These are phyloP conservation scores for Coelastrella sp. DNA, from an alignment of 139 green algal species.

Conservation along the genomic window DNA sequence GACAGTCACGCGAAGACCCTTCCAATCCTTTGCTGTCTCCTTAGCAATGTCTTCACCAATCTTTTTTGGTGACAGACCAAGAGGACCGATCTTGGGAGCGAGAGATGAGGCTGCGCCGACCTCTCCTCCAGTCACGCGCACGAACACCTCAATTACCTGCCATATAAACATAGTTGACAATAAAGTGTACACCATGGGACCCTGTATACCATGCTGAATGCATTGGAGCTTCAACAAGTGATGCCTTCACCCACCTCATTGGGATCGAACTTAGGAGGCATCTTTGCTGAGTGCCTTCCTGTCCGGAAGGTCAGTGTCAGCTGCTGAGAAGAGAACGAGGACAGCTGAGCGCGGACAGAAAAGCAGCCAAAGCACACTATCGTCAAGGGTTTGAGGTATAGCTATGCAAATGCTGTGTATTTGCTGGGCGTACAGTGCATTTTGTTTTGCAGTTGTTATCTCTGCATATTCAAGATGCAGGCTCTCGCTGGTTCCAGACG, in stretches of 20 bases:
- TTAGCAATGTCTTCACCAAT: conserved; percentile 99
- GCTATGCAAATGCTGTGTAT: not conserved
- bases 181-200: too few species aligned
- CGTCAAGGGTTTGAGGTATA: not conserved
- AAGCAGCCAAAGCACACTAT: not conserved
- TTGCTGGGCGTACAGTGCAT: too few species aligned
- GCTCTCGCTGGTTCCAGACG: not conserved
- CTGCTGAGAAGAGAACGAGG: not conserved
- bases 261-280: conserved; percentile 98
- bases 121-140: conserved; percentile 97
- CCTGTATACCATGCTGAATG: too few species aligned
- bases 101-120: conserved; percentile 98
- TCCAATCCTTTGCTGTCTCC: conserved; percentile 99
- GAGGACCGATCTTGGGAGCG: conserved; percentile 99
- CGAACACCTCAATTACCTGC: conserved; percentile 92
- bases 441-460: too few species aligned
- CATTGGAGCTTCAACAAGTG: not conserved
- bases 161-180: not conserved
- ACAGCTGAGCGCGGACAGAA: not conserved
- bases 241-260: conserved; percentile 59
- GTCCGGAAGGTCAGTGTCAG: not conserved
- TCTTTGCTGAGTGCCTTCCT: conserved; percentile 54
- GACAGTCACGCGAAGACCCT: conserved; percentile 97
- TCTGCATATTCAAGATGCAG: conserved; percentile 26
- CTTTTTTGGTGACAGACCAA: conserved; percentile 99